Conservation (phyloP, 768 basidiomycete species). For the Gautieria morchelliformis region DNA sequence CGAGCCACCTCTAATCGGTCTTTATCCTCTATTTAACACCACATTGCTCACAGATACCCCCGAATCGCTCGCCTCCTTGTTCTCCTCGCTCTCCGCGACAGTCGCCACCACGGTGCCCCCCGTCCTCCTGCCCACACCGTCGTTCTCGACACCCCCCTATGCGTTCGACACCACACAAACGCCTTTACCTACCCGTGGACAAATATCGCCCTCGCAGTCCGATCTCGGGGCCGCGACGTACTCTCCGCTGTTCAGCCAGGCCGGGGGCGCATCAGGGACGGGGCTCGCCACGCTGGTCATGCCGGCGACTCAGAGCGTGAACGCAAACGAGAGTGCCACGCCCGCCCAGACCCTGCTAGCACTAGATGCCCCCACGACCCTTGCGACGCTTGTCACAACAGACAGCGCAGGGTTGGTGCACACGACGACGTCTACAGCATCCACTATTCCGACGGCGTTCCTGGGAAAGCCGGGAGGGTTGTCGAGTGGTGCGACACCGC, state of each 20-base stretch:
- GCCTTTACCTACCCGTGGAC: slow-evolving; percentile 22
- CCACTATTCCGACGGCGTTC: slow-evolving; percentile 32
- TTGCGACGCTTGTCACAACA: slow-evolving; percentile 50
- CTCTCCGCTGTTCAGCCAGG: slow-evolving; percentile 35
- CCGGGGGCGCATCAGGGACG: slow-evolving; percentile 21
- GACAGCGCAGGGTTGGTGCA: slow-evolving; percentile 39
- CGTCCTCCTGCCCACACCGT: slow-evolving; percentile 54
- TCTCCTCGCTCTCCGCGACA: slow-evolving; percentile 48
- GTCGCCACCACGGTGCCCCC: slow-evolving; percentile 65
- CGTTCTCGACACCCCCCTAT: slow-evolving; percentile 54
- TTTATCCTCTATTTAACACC: slow-evolving; percentile 50
- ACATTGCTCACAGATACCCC: slow-evolving; percentile 21
- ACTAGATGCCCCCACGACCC: slow-evolving; percentile 39
- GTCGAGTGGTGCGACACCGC: too few relatives aligned
- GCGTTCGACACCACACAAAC: slow-evolving; percentile 58
- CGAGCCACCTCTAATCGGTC: slow-evolving; percentile 71
- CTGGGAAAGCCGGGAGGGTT: slow-evolving; percentile 62
- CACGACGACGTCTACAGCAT: slow-evolving; percentile 43
- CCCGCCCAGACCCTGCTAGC: slow-evolving; percentile 38
- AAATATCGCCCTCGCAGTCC: slow-evolving; percentile 35
- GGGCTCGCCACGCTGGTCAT: slow-evolving; percentile 23
- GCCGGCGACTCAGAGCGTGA: slow-evolving; percentile 24
- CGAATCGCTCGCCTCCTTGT: slow-evolving; percentile 43
- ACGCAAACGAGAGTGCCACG: too few relatives aligned
- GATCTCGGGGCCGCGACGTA: slow-evolving; percentile 71